Evolutionary conservation across 164 flowering plant genomes (phyloP), one percentile per base, ranked within the genome.

Genomic region (Amborella trichopoda): DNA sequence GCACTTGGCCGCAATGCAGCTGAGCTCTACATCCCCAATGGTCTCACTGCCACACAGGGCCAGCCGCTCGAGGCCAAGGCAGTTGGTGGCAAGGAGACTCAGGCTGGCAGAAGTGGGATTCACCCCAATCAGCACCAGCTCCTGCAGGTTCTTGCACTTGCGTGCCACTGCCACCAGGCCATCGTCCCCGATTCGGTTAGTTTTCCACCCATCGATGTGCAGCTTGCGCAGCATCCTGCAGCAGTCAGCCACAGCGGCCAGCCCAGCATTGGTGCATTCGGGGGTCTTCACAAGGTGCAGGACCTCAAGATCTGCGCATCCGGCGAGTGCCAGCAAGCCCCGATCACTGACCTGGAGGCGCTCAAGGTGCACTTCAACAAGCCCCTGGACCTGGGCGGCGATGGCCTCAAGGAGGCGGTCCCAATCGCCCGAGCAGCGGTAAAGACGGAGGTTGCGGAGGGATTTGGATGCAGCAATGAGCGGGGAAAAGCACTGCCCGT

Each of bases 171-270:
- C 83, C 40, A 72, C 54, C 54, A 93, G 53, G 25, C 90, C 91
- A 28, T 78, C 91, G 26, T 93, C 94, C 0, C 91, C 94, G 17
- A 88, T 87, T 58, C 83, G 49, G 52, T 93, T 82, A 28, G 78
- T 78, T 65, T 76, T 78, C 95, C 99, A 91, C 4, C 96, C 99
- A 64, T 91, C 96, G 46, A 91, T 74, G 46, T 91, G 94, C 46
- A 93, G 86, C 80, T 88, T 93, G 70, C 94, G 70, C 46, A 93
- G 60, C 0, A 59, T 52, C 74, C 59, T 82, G 59, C 95, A 93
- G 6, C 65, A 49, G 48, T 70, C 80, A 3, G 95, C 88, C 8
- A 93, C 56, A 1, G 69, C 52, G 2, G 55, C 50, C 18, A 93
- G 69, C 3, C 91, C 96, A 0, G 49, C 43, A 59, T 84, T 72